A percentile compares a stretch with the other conserved stretches of the same genome.
These are phyloP conservation scores for Phytophthora vignae DNA, from an alignment of 352 stramenopile genomes.

Conservation along the genomic window DNA sequence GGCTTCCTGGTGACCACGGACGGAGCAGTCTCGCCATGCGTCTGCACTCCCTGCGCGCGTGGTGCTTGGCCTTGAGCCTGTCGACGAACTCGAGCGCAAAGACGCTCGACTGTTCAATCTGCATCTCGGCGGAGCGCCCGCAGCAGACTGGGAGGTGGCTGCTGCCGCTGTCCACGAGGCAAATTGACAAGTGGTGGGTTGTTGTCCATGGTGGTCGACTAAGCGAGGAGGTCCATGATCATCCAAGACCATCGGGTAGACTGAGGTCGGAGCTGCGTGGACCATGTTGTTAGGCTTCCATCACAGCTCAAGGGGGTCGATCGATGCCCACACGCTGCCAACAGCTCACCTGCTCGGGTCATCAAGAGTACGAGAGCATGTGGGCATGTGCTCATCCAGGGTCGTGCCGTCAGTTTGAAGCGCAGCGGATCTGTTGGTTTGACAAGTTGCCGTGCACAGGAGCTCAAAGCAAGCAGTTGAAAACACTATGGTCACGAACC, in stretches of 20 bases:
- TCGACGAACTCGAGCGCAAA: constrained; percentile 19
- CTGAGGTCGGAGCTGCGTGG: not conserved
- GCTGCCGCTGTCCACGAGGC: constrained; percentile 7
- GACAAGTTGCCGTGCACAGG: not conserved
- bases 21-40: constrained; percentile 13
- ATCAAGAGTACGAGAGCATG: constrained; percentile 1
- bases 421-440: constrained; percentile 1
- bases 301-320: not conserved
- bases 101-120: not conserved
- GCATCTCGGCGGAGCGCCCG: not conserved
- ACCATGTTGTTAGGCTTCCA: not conserved
- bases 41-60: constrained; percentile 8
- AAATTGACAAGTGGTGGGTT: constrained; percentile 28
- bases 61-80: constrained; percentile 23
- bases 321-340: not conserved
- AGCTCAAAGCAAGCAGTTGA: not conserved
- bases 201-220: constrained; percentile 3
- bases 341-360: constrained; percentile 4
- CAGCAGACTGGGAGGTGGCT: constrained; percentile 1
- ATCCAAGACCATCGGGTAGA: constrained; percentile 15
- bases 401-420: constrained; percentile 7
- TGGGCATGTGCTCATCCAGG: not conserved
- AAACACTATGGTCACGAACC: constrained; percentile 2
- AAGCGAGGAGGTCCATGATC: not conserved
- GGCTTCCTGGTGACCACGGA: constrained; percentile 1